Evolutionary conservation across 106 monocot genomes (phyloP).

Genomic region (Alisma plantagoaquatica): DNA sequence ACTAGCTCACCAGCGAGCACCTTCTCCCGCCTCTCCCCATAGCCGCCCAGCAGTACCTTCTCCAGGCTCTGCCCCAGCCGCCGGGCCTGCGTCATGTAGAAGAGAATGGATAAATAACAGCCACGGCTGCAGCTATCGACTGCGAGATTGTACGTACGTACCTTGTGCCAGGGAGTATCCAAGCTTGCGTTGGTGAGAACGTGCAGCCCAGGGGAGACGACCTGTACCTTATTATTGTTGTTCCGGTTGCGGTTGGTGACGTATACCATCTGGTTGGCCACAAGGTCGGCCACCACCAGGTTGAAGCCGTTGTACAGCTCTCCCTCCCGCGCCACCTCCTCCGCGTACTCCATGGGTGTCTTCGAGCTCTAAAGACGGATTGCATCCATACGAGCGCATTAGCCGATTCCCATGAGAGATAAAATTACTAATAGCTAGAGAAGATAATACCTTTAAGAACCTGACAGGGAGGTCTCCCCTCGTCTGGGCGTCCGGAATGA

Average conservation of each 20-base stretch:
- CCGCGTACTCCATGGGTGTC: conserved; percentile 40
- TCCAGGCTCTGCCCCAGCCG: conserved; percentile 26
- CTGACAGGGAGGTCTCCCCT: conserved; percentile 57
- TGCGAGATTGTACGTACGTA: conserved; percentile 5
- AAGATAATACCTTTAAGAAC: conserved; percentile 39
- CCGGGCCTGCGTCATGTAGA: conserved; percentile 23
- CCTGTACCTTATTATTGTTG: conserved; percentile 22
- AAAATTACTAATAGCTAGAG: too few species aligned
- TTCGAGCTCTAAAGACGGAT: too few species aligned
- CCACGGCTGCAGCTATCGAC: background rate
- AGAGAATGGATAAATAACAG: background rate
- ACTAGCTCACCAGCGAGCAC: conserved; percentile 34
- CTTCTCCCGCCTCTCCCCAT: conserved; percentile 20
- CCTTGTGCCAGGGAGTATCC: conserved; percentile 72
- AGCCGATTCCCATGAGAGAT: too few species aligned
- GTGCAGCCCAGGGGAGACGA: conserved; percentile 59
- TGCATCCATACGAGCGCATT: too few species aligned
- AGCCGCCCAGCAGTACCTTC: conserved; percentile 20
- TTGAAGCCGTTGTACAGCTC: conserved; percentile 72
- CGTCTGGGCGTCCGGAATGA: conserved; percentile 23
- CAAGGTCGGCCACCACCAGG: conserved; percentile 50
- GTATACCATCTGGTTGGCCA: conserved; percentile 35
- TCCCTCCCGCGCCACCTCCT: conserved; percentile 43
- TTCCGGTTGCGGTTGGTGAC: conserved; percentile 47
- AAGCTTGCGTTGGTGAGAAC: conserved; percentile 62